phyloP scores from a whole-genome alignment of 208 protist species.

The Acanthamoeba polyphaga region DNA sequence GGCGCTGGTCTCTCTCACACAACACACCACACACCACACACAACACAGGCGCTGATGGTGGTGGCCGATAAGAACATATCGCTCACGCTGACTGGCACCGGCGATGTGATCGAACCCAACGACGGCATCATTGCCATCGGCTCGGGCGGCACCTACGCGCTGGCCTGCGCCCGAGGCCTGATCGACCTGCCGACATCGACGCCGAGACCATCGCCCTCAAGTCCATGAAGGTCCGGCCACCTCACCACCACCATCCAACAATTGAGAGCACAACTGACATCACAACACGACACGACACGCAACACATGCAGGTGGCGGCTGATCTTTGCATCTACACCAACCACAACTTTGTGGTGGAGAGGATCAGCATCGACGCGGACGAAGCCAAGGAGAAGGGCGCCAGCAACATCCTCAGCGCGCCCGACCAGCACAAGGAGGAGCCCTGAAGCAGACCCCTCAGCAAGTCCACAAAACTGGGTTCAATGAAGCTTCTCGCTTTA shows the following conservation, averaged over 20 bases:
- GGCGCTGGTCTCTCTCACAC: neutral
- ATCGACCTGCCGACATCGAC: slow-evolving; percentile 64
- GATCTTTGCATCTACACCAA: slow-evolving; percentile 72
- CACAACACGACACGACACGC: neutral
- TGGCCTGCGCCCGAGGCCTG: slow-evolving; percentile 52
- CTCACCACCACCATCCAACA: no score
- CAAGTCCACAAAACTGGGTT: no score
- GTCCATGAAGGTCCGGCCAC: neutral
- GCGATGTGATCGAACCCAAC: slow-evolving; percentile 77
- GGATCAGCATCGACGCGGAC: slow-evolving; percentile 1
- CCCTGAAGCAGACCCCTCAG: neutral
- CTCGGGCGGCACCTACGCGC: neutral
- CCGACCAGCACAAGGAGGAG: slow-evolving; percentile 5
- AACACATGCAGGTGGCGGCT: slow-evolving; percentile 5
- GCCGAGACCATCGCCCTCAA: slow-evolving; percentile 49
- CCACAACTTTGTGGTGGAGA: slow-evolving; percentile 69
- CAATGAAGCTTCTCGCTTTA: no score
- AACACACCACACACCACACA: no score
- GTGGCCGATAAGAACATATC: slow-evolving; percentile 79
- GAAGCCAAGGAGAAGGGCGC: neutral
- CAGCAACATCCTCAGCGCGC: neutral
- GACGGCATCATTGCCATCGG: slow-evolving; percentile 77
- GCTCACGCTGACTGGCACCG: slow-evolving; percentile 76
- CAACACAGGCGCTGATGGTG: slow-evolving; percentile 74
- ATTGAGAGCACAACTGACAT: no score